phyloP scores from a whole-genome alignment of 352 stramenopile genomes.

The Globisporangium solare region DNA sequence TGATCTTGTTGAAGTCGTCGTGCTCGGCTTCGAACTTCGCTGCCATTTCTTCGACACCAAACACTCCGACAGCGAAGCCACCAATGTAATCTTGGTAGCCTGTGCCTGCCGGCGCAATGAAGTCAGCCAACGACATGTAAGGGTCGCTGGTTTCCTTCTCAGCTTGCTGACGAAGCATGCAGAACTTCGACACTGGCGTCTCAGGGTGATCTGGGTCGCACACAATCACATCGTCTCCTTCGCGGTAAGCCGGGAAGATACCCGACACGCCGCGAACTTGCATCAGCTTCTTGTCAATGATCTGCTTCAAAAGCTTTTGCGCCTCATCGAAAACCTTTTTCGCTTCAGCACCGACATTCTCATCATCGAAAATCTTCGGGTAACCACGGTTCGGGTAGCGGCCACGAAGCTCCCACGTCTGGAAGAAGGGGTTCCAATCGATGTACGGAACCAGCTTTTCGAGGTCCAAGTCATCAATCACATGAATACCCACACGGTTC shows the following conservation, averaged over 20 bases:
- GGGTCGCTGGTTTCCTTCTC: conserved; percentile 95
- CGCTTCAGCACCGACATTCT: conserved; percentile 91
- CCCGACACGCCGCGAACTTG: conserved; percentile 90
- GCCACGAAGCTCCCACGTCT: conserved; percentile 96
- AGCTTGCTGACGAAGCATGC: conserved; percentile 96
- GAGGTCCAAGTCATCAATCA: conserved; percentile 86
- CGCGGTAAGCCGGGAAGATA: conserved; percentile 92
- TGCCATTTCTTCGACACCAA: conserved; percentile 93
- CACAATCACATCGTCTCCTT: conserved; percentile 94
- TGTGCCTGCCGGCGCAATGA: conserved; percentile 76
- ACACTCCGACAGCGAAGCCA: conserved; percentile 95
- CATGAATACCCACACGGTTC: conserved; percentile 80
- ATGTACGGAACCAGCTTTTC: conserved; percentile 94
- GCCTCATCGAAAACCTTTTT: conserved; percentile 97
- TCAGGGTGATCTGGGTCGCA: conserved; percentile 83
- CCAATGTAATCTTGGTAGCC: conserved; percentile 52
- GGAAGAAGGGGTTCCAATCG: conserved; percentile 99
- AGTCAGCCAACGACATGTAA: conserved; percentile 95
- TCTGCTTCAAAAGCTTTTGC: conserved; percentile 91
- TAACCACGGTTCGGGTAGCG: conserved; percentile 98
- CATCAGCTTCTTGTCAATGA: conserved; percentile 92
- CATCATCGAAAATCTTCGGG: conserved; percentile 98
- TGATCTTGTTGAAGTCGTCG: conserved; percentile 99
- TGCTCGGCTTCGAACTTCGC: conserved; percentile 91
- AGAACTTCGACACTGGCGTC: conserved; percentile 89